Evolutionary conservation across 306 rosid species (phyloP).

Genomic region (Sophora flavescens): DNA sequence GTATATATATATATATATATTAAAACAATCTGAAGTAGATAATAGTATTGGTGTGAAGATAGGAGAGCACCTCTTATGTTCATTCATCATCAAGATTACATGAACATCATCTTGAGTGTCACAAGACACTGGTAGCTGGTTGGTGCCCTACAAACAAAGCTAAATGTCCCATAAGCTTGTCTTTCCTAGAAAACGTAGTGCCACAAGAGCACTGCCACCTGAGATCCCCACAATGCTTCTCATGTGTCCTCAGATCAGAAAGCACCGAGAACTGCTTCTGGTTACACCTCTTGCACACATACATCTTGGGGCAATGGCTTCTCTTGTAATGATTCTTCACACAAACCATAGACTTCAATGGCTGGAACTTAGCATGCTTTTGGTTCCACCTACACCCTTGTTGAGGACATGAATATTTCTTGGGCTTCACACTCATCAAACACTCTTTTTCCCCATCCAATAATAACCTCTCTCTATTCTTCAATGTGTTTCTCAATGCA

Average conservation of each 20-base stretch:
- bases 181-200: constrained; percentile 91
- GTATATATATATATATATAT: no score
- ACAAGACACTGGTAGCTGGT: constrained; percentile 47
- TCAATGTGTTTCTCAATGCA: constrained; percentile 77
- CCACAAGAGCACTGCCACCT: constrained; percentile 95
- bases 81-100: not conserved
- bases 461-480: constrained; percentile 38
- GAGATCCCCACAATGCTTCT: constrained; percentile 93
- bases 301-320: constrained; percentile 95
- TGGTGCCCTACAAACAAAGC: constrained; percentile 79
- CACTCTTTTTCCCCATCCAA: not conserved
- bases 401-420: constrained; percentile 89
- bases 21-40: not conserved
- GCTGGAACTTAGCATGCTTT: constrained; percentile 85
- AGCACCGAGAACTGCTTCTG: constrained; percentile 89
- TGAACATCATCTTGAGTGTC: constrained; percentile 1
- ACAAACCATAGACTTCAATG: constrained; percentile 90
- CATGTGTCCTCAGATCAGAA: constrained; percentile 91
- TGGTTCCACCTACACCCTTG: constrained; percentile 92
- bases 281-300: constrained; percentile 86
- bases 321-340: constrained; percentile 95
- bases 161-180: constrained; percentile 92
- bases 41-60: constrained; percentile 14
- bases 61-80: constrained; percentile 18
- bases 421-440: constrained; percentile 52